Evolutionary conservation across 495 filamentous ascomycete genomes (phyloP), one percentile per base, ranked within the genome.

Genomic region (Aspergillus panamensis): DNA sequence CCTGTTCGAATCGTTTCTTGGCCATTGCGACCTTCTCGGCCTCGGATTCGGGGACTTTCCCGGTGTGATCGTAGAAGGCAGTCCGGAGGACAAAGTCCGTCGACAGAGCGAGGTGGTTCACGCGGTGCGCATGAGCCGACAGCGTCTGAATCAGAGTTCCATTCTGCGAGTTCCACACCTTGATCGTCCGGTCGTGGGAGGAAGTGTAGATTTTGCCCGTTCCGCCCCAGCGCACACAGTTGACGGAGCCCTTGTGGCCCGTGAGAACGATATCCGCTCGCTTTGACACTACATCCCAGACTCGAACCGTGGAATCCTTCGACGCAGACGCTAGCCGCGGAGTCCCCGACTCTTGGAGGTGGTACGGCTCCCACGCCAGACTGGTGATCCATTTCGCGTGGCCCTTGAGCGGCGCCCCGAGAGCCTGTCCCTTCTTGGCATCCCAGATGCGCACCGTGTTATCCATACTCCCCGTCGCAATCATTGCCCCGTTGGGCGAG

Each of bases 401-500:
- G 2, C 93, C 94, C 71, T 89, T 96, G 63, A 97, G 77, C 5
- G 90, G 82, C 19, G 80, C 77, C 8, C 91, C 91, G 10, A 92
- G 69, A 1, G 86, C 71, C 62, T 90, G 84, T 0, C 95, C 95
- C 1, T 88, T 90, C 61, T 86, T 84, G 1, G 91, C 82, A 66
- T 96, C 88, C 92, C 93, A 99, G 39, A 97, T 75, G 47, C 93
- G 82, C 13, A 97, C 87, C 0, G 87, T 89, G 63, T 91, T 96
- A 64, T 97, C 95, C 87, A 94, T 96, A 64, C 88, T 89, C 13
- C 94, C 95, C 3, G 93, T 97, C 9, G 91, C 95, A 49, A 99
- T 82, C 51, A 85, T 82, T 12, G 80, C 78, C 14, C 86, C 89
- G 66, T 96, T 90, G 8, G 90, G 93, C 31, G 87, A 92, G 84